Evolutionary conservation across 495 filamentous ascomycete species (phyloP).

Genomic region (Aspergillus nanangensis): DNA sequence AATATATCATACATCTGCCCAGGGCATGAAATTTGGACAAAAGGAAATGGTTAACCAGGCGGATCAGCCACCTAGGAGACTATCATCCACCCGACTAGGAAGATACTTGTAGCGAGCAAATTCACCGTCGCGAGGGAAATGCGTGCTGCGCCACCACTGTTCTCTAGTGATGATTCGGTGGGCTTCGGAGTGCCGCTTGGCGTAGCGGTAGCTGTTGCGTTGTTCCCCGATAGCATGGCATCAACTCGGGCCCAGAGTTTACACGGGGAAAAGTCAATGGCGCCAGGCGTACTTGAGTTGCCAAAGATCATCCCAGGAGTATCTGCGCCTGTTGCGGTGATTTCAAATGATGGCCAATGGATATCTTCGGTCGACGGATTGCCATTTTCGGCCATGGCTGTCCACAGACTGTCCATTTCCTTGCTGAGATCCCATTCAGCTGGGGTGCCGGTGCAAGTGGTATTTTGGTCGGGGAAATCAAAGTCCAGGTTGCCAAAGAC

Average conservation of each 20-base stretch:
- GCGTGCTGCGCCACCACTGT: too few relatives aligned
- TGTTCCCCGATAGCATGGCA: slow-evolving; percentile 6
- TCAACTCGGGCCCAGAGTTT: slow-evolving; percentile 27
- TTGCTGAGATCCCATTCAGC: slow-evolving; percentile 24
- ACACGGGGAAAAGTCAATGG: slow-evolving; percentile 27
- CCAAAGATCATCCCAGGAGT: slow-evolving; percentile 24
- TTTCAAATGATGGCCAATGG: slow-evolving; percentile 25
- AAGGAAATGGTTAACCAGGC: slow-evolving; percentile 1
- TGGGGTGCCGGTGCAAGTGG: slow-evolving; percentile 26
- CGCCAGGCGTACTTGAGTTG: slow-evolving; percentile 16
- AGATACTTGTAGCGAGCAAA: too few relatives aligned
- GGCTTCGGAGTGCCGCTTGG: too few relatives aligned
- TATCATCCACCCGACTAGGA: too few relatives aligned
- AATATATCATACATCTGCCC: background rate
- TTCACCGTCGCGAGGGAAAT: too few relatives aligned
- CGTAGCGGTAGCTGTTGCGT: slow-evolving; percentile 4
- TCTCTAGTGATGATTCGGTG: too few relatives aligned
- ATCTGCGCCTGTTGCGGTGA: slow-evolving; percentile 1
- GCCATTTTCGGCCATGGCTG: slow-evolving; percentile 29
- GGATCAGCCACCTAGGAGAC: too few relatives aligned
- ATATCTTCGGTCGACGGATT: slow-evolving; percentile 18
- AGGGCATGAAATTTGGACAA: slow-evolving; percentile 2
- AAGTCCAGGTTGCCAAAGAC: slow-evolving; percentile 32
- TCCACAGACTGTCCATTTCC: slow-evolving; percentile 33
- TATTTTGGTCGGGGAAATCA: slow-evolving; percentile 14